Evolutionary conservation across 192 early-diverging fungal genomes (phyloP).

Genomic region (Backusella tarrabulga): DNA sequence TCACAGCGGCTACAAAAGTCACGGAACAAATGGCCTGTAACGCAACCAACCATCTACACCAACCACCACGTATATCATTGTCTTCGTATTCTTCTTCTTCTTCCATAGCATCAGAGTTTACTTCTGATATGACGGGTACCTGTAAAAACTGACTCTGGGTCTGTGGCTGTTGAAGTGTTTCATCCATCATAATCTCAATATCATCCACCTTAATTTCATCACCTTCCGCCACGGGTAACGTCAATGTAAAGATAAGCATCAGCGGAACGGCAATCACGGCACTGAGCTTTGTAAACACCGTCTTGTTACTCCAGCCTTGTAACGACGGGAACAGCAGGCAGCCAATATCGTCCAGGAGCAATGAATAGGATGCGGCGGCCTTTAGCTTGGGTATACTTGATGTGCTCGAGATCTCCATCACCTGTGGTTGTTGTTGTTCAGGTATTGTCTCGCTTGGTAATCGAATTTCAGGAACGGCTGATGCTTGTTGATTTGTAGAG

Average conservation of each 20-base stretch:
- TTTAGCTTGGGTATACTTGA: not conserved
- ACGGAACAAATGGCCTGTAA: conserved; percentile 53
- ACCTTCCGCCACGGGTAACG: conserved; percentile 60
- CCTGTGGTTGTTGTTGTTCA: not conserved
- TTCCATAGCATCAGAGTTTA: not conserved
- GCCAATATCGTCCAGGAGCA: conserved; percentile 20
- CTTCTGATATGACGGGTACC: not conserved
- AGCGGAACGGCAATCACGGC: conserved; percentile 51
- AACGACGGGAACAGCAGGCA: conserved; percentile 56
- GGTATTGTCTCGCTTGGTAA: not conserved
- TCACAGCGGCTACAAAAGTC: conserved; percentile 45
- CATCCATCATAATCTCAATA: conserved; percentile 10
- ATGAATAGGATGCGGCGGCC: not conserved
- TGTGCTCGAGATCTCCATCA: not conserved
- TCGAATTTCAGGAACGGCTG: conserved; percentile 20
- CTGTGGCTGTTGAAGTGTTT: not conserved
- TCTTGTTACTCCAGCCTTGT: conserved; percentile 49
- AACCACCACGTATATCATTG: conserved; percentile 28
- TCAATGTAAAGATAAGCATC: conserved; percentile 52
- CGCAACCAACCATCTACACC: conserved; percentile 54
- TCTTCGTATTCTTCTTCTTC: not conserved
- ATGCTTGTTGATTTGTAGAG: not conserved
- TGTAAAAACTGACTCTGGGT: not conserved
- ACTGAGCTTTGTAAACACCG: conserved; percentile 39
- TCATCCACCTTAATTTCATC: conserved; percentile 35